Percentiles rank a stretch among this genome's conserved stretches.
Evolutionary conservation across 495 filamentous ascomycete species (phyloP).

Genomic region (Symbiotaphrina buchneri): DNA sequence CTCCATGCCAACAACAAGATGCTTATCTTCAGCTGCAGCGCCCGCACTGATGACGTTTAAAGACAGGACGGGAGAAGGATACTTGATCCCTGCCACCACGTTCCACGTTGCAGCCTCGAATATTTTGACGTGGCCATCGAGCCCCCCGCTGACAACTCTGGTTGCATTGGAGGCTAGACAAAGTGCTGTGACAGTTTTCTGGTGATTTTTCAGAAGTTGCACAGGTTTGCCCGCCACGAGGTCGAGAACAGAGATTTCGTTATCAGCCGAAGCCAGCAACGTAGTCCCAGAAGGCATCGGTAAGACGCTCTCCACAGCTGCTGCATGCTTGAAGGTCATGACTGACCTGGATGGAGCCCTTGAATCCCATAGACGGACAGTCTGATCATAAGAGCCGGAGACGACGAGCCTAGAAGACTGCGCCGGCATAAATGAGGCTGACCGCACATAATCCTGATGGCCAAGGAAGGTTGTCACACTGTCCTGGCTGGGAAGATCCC

Average conservation of each 20-base stretch:
- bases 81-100: slow-evolving; percentile 78
- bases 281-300: slow-evolving; percentile 73
- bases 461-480: slow-evolving; percentile 62
- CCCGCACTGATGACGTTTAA: slow-evolving; percentile 49
- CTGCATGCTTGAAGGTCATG: slow-evolving; percentile 83
- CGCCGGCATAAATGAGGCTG: slow-evolving; percentile 66
- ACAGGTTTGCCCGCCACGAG: slow-evolving; percentile 76
- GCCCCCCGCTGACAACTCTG: slow-evolving; percentile 60
- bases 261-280: slow-evolving; percentile 63
- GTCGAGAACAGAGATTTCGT: slow-evolving; percentile 82
- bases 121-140: slow-evolving; percentile 93
- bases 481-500: slow-evolving; percentile 70
- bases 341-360: slow-evolving; percentile 41
- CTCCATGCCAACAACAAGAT: slow-evolving; percentile 84
- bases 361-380: slow-evolving; percentile 85
- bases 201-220: slow-evolving; percentile 74
- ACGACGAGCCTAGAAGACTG: slow-evolving; percentile 52
- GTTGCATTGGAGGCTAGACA: slow-evolving; percentile 52
- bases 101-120: slow-evolving; percentile 87
- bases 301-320: slow-evolving; percentile 66
- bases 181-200: slow-evolving; percentile 88
- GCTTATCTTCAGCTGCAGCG: slow-evolving; percentile 48
- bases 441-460: slow-evolving; percentile 80
- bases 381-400: slow-evolving; percentile 82
- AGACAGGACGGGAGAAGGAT: slow-evolving; percentile 71